Evolutionary conservation across 2,329 filamentous ascomycete species (phyloP).

Genomic region (Helotiales sp.): DNA sequence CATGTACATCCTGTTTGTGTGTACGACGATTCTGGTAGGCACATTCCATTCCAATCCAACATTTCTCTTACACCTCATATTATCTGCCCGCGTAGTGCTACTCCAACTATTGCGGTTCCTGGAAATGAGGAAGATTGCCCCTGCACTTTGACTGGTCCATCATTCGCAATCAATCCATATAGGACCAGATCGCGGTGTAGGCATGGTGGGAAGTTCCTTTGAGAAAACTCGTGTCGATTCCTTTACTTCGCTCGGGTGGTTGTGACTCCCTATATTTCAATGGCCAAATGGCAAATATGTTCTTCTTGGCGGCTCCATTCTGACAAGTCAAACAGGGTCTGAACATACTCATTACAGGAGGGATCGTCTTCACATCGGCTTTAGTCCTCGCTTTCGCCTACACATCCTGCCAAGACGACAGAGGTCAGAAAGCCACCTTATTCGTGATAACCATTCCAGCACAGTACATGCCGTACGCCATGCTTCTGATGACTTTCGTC

Average conservation of each 20-base stretch:
- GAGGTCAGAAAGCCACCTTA: constrained; percentile 72
- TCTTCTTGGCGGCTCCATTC: constrained; percentile 9
- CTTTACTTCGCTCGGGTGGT: constrained; percentile 36
- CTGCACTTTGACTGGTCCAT: constrained; percentile 50
- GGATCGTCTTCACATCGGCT: constrained; percentile 56
- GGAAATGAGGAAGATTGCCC: constrained; percentile 60
- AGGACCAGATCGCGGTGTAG: constrained; percentile 52
- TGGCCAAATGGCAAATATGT: constrained; percentile 9
- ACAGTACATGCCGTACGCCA: constrained; percentile 76
- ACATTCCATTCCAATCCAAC: constrained; percentile 11
- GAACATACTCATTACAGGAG: constrained; percentile 49
- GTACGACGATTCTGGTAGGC: constrained; percentile 63
- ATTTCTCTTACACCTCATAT: constrained; percentile 52
- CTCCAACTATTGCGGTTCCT: constrained; percentile 59
- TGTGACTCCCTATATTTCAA: constrained; percentile 39
- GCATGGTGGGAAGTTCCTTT: constrained; percentile 56
- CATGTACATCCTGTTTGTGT: constrained; percentile 64
- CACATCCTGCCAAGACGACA: constrained; percentile 83
- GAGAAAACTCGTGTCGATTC: constrained; percentile 49
- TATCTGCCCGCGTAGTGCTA: constrained; percentile 57
- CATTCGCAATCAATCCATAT: constrained; percentile 52
- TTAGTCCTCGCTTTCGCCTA: constrained; percentile 80
- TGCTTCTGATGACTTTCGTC: constrained; percentile 74
- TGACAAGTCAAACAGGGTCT: constrained; percentile 44
- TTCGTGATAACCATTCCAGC: constrained; percentile 83